Percentiles rank a stretch among this genome's conserved stretches.
Conservation (phyloP, 108 stramenopile genomes). For the Phaeodactylum tricornutum region DNA sequence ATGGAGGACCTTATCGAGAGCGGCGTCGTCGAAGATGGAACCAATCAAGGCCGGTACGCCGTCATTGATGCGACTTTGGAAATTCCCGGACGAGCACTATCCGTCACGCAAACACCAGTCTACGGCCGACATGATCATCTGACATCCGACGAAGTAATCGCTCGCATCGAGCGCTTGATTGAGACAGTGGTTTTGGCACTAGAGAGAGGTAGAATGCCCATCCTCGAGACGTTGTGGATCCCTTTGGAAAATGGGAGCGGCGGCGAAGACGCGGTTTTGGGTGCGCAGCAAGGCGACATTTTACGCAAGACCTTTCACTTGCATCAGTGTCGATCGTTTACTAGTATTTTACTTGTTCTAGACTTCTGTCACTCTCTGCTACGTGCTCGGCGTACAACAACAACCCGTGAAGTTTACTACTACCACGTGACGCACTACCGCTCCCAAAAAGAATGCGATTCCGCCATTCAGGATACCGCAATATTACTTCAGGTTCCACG, state of each 20-base stretch:
- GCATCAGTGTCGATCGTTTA: conserved; percentile 41
- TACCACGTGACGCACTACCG: conserved; percentile 78
- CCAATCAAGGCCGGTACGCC: no score
- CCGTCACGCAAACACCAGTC: no score
- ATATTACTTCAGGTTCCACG: conserved; percentile 41
- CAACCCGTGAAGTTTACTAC: conserved; percentile 81
- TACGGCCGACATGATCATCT: no score
- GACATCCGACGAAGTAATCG: neutral
- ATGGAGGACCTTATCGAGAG: no score
- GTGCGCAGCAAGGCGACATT: conserved; percentile 1
- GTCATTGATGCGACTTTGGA: no score
- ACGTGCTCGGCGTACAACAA: conserved; percentile 47
- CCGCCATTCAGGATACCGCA: conserved; percentile 39
- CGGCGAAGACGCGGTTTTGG: no score
- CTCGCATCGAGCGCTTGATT: neutral
- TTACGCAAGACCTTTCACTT: conserved; percentile 15
- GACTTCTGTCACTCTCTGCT: conserved; percentile 54
- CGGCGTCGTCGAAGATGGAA: no score
- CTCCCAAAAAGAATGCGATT: conserved; percentile 53
- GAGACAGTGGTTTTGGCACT: neutral
- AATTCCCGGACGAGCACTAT: no score
- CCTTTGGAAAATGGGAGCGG: no score
- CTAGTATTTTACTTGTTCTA: conserved; percentile 47
- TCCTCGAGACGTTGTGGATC: no score
- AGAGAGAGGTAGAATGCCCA: neutral